These are phyloP conservation scores for Tolypocladium endophyticum DNA, from an alignment of 2,329 filamentous ascomycete genomes.

Conservation along the genomic window DNA sequence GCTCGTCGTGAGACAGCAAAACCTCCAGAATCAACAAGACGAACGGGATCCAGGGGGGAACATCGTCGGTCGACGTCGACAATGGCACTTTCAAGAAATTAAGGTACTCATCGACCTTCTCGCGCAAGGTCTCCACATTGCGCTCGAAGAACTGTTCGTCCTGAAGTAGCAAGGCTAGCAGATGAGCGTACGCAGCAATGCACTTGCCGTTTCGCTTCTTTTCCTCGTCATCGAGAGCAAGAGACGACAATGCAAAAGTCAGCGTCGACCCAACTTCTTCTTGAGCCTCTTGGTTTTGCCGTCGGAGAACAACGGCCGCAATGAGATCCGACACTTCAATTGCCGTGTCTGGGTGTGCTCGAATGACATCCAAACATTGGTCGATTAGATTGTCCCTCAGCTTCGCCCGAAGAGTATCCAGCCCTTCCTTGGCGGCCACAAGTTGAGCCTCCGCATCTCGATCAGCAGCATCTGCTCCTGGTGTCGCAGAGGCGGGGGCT, in stretches of 20 bases:
- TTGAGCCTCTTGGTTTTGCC: conserved; percentile 43
- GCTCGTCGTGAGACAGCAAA: conserved; percentile 78
- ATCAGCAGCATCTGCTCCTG: conserved; percentile 7
- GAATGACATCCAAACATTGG: conserved; percentile 79
- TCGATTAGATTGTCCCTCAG: conserved; percentile 74
- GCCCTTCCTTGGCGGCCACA: conserved; percentile 53
- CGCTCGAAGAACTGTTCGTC: conserved; percentile 71
- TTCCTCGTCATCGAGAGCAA: conserved; percentile 49
- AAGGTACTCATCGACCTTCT: conserved; percentile 66
- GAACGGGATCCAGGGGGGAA: conserved; percentile 88
- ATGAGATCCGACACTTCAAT: conserved; percentile 89
- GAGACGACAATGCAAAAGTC: conserved; percentile 70
- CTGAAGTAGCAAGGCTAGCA: conserved; percentile 79
- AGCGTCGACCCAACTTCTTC: conserved; percentile 75
- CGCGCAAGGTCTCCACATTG: conserved; percentile 63
- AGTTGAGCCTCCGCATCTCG: conserved; percentile 7
- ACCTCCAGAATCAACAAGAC: conserved; percentile 85
- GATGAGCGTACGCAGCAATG: conserved; percentile 82
- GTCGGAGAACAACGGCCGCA: conserved; percentile 54
- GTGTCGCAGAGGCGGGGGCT: conserved; percentile 3
- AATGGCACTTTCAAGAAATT: conserved; percentile 65
- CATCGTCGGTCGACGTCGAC: conserved; percentile 59
- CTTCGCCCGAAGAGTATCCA: conserved; percentile 64
- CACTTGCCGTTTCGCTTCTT: conserved; percentile 52
- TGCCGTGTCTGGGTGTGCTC: conserved; percentile 76